Base-by-base conservation (phyloP, 768 basidiomycete species). In the Cyathus striatus region DNA sequence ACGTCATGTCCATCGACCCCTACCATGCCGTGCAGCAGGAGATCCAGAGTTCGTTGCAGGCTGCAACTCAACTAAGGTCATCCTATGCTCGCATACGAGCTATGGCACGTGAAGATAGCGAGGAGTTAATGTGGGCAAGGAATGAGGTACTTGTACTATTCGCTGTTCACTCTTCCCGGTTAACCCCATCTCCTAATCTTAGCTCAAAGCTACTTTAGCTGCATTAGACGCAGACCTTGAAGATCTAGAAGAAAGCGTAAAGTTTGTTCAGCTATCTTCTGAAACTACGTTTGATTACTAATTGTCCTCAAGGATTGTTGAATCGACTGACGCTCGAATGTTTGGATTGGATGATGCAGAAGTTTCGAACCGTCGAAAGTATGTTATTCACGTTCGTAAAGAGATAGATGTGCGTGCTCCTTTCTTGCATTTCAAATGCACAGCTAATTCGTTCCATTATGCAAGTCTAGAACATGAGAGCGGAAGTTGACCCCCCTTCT, bases 201-300 rank as follows among this genome's bases (percentile, higher is more conserved):
- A 90, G 86, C 66, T 96, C 41, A 83, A 81, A 60, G 82, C 81
- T 0, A 86, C 86, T 1, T 73, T 98, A 6, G 75, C 79, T 1
- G 66, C 83, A 2, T 66, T 97, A 21, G 89, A 93, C 56, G 85
- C 86, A 0, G 94, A 97, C 65, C 59, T 95, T 18, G 90, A 92
- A 47, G 92, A 92, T 58, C 65, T 98, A n/a, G 93, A 96, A 39
- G 90, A 91, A 56, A 92, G 90, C 55, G 93, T 98, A 34, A 83
- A 79, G 89, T 90, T 60, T 49, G 76, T 58, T 18, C 24, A 9
- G n/a, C 7, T 30, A n/a, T 30, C 27, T n/a, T 30, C 27, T 30
- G 27, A 30, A 30, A 30, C n/a, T 33, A 20, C 23, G 6, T 20
- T n/a, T 27, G 21, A 37, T 23, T 34, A 22, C 5, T 6, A 17